Percentiles rank a stretch among this genome's conserved stretches.
Conservation (phyloP, 2,329 filamentous ascomycete species). For the Cytospora piceae region DNA sequence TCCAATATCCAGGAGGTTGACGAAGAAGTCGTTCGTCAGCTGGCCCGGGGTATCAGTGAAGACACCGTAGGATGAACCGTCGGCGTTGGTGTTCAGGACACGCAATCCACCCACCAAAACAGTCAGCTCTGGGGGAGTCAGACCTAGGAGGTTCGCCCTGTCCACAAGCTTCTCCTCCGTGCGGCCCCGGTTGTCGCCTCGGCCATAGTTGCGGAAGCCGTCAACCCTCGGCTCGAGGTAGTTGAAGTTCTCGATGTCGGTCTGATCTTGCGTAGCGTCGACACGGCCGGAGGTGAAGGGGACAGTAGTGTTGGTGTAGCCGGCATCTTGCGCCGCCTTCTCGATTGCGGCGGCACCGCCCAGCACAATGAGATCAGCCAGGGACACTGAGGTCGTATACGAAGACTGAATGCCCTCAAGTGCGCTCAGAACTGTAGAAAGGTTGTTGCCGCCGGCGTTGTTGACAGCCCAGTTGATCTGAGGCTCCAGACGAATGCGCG, state of each 20-base stretch:
- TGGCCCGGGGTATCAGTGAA: conserved; percentile 67
- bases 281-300: conserved; percentile 72
- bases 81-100: conserved; percentile 67
- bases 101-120: conserved; percentile 72
- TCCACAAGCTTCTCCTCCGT: conserved; percentile 71
- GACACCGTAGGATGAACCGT: conserved; percentile 66
- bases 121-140: conserved; percentile 69
- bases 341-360: conserved; percentile 69
- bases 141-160: conserved; percentile 67
- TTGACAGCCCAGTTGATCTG: conserved; percentile 73
- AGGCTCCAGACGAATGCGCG: conserved; percentile 70
- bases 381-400: conserved; percentile 67
- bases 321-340: conserved; percentile 57
- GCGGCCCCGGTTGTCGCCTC: conserved; percentile 59
- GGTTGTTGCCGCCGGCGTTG: conserved; percentile 69
- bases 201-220: conserved; percentile 76
- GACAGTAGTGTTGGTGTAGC: conserved; percentile 52
- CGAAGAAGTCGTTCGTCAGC: conserved; percentile 76
- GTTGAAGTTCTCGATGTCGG: conserved; percentile 62
- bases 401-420: conserved; percentile 40
- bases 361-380: conserved; percentile 74
- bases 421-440: conserved; percentile 59
- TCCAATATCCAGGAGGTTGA: conserved; percentile 69
- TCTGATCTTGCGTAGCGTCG: conserved; percentile 71
- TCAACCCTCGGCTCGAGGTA: conserved; percentile 69